Evolutionary conservation across 805 yeast species (phyloP).

Genomic region (Metschnikowia cubensis): DNA sequence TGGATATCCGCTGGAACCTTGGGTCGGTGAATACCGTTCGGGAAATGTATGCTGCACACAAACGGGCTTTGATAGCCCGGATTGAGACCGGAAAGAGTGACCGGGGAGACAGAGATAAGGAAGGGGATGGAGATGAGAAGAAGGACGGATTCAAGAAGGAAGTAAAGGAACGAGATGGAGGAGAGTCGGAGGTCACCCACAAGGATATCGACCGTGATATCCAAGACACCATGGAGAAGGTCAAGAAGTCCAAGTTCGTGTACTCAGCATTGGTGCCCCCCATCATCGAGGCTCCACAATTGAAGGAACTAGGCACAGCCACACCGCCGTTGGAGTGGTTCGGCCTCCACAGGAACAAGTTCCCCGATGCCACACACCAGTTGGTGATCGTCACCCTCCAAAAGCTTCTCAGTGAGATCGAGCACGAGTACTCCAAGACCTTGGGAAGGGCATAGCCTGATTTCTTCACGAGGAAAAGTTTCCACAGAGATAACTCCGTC

Average conservation of each 20-base stretch:
- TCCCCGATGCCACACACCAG: constrained; percentile 87
- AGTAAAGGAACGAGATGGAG: background rate
- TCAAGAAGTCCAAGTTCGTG: constrained; percentile 38
- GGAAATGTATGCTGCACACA: constrained; percentile 89
- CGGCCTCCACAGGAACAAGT: constrained; percentile 81
- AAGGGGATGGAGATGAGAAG: background rate
- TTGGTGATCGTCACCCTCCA: constrained; percentile 70
- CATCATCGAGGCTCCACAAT: constrained; percentile 80
- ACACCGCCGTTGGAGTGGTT: constrained; percentile 99
- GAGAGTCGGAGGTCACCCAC: background rate
- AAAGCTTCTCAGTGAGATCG: constrained; percentile 67
- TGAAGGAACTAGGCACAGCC: constrained; percentile 90
- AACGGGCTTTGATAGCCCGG: constrained; percentile 65
- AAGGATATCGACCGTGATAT: constrained; percentile 34
- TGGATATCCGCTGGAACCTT: constrained; percentile 89
- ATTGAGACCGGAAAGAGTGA: constrained; percentile 14
- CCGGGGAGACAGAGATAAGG: background rate
- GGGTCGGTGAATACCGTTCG: constrained; percentile 87
- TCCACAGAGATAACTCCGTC: too few species aligned
- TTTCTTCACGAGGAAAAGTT: too few species aligned
- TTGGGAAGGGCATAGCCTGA: constrained; percentile 38
- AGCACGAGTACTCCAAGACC: constrained; percentile 46
- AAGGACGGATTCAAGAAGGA: background rate
- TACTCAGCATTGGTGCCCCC: constrained; percentile 73
- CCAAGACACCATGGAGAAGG: constrained; percentile 35